These are phyloP conservation scores for Aspergillus vadensis DNA, from an alignment of 2,329 filamentous ascomycete species.

Conservation along the genomic window DNA sequence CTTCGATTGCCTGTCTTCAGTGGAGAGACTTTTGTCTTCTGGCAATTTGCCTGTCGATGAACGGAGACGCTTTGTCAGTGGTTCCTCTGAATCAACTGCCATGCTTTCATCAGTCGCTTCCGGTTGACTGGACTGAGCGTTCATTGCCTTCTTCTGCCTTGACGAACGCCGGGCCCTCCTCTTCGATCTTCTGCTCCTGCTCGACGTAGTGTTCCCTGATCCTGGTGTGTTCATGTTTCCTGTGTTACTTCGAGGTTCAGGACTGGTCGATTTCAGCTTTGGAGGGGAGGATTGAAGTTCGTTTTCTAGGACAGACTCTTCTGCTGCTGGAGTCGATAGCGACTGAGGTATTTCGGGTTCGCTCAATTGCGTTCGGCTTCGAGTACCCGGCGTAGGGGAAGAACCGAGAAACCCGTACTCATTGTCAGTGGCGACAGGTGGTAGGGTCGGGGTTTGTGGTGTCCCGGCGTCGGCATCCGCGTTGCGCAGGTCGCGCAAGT, in stretches of 20 bases:
- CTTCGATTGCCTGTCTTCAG: background rate
- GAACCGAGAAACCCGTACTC: conserved; percentile 53
- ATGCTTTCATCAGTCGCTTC: background rate
- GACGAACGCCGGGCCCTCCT: conserved; percentile 18
- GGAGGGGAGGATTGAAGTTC: conserved; percentile 43
- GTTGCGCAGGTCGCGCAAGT: conserved; percentile 30
- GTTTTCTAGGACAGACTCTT: conserved; percentile 21
- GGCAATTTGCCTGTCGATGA: conserved; percentile 26
- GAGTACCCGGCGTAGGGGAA: conserved; percentile 55
- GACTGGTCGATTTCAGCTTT: conserved; percentile 26
- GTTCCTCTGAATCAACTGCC: background rate
- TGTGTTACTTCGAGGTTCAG: conserved; percentile 19
- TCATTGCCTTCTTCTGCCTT: conserved; percentile 8
- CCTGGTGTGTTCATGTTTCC: background rate
- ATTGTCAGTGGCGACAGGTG: conserved; percentile 39
- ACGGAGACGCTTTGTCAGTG: conserved; percentile 23
- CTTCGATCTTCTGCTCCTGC: conserved; percentile 18
- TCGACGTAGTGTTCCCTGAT: background rate
- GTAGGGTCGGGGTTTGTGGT: conserved; percentile 47
- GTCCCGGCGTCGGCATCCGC: conserved; percentile 29
- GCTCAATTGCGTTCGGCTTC: conserved; percentile 29
- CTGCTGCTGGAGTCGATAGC: conserved; percentile 30
- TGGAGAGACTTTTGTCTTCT: conserved; percentile 6
- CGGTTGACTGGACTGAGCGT: background rate
- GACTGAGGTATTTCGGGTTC: conserved; percentile 38